Evolutionary conservation across 2,329 filamentous ascomycete genomes (phyloP), one percentile per base, ranked within the genome.

Genomic region (Epichloe brachyelytri): DNA sequence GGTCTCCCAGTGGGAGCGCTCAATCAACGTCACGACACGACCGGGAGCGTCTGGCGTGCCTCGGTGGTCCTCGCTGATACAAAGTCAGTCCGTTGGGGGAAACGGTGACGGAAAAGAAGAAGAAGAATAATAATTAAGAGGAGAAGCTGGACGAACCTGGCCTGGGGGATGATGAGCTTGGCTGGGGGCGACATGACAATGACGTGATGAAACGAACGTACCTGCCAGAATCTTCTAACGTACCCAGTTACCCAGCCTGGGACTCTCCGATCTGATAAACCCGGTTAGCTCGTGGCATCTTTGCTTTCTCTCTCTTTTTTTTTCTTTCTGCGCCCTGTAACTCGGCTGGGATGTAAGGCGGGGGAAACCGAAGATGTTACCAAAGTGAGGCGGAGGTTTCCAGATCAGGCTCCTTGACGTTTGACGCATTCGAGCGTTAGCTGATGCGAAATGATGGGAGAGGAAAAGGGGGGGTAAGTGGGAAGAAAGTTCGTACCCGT

Each of bases 201-300:
- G 7, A 17, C 6, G 4, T 6, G 15, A 36, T 26, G 5, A 43
- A 15, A 10, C 14, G 41, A 7, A 67, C 85, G 60, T 76, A 94
- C 91, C 82, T 98, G 93, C 93, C 93, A 98, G 69, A 98, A 97
- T 38, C 93, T 80, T 52, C 93, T 83, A 40, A 98, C 90, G 66
- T 96, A 98, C 59, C 90, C 89, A 58, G 83, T 86, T 20, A 97
- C 89, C 73, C 88, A 96, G 46, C 91, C 93, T 2, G 89, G 87
- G 30, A 97, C 74, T 52, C 89, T 79, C 59, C 81, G 78, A 64
- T 97, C 91, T 96, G 30, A 19, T 12, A 58, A 6, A 15, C 6
- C 17, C 12, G 2, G 22, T 30, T 38, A 33, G 48, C 46, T 37
- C 36, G 8, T 20, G 20, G 19, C 12, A 30, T n/a, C 12, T 8